Evolutionary conservation across 23 red algal species (phyloP), one percentile per base, ranked within the genome.

Genomic region (Gracilariopsis chorda): DNA sequence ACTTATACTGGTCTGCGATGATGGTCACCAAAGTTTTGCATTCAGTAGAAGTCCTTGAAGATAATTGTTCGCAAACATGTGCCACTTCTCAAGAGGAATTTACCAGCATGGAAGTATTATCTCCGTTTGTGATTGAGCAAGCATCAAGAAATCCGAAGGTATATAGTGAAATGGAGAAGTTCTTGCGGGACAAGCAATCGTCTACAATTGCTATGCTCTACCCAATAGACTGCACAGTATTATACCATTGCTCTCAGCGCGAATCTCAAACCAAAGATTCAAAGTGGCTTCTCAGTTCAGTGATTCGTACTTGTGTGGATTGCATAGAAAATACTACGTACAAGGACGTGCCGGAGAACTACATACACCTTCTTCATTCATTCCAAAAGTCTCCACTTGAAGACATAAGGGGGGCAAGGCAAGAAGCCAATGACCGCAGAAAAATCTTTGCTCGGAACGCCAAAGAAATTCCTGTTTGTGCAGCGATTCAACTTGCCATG

Each of bases 101-200:
- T 6, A 71, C 6, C 27, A 14, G 13, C 16, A 44, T 51, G 29
- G 57, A 61, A 68, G 9, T 86, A n/a, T 63, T 51, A 20, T 51
- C 60, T 37, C 82, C 82, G 4, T 86, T 86, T 34, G 61, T 86
- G 46, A 46, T 61, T 48, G 63, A 68, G 35, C 14, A 72, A 34
- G 82, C 82, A n/a, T 52, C 62, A 9, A 65, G 47, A 19, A 46
- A 61, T 28, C 7, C n/a, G n/a, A 11, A 55, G 7, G 17, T 21
- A 28, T 70, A 27, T 69, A 43, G 36, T 40, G 10, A 32, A 40
- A 37, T 86, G 33, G 46, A 71, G 58, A 53, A 52, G 20, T n/a
- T 24, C 40, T 13, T 86, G 41, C 10, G 42, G 48, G 12, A 20
- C 9, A 68, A 47, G 60, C 25, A 37, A 41, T 52, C 59, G 5